phyloP scores from a whole-genome alignment of 1,284 basidiomycete genomes.

The Mycosarcoma mackinlayi region DNA sequence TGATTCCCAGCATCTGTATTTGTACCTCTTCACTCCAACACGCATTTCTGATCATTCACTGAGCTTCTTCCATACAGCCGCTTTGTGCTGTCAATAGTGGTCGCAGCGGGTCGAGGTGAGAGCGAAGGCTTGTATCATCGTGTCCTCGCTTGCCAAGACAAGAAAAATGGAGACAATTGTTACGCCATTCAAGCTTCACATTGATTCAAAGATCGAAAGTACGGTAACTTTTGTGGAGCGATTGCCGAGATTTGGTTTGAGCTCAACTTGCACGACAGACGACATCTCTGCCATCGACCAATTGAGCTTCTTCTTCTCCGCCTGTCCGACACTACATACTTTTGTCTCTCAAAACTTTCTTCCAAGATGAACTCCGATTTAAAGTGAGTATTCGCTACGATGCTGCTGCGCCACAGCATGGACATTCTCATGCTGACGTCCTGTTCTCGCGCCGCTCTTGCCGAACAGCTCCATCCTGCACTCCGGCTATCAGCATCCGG shows the following conservation, averaged over 20 bases:
- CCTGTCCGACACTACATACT: not conserved
- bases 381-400: constrained; percentile 23
- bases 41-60: no score
- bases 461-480: constrained; percentile 52
- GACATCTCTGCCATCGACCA: not conserved
- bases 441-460: not conserved
- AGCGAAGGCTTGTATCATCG: no score
- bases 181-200: no score
- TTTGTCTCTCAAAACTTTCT: not conserved
- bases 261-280: not conserved
- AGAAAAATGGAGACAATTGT: no score
- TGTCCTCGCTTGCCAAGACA: no score
- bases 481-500: constrained; percentile 60
- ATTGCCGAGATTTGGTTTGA: not conserved
- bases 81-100: no score
- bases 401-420: not conserved
- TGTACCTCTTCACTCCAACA: constrained; percentile 10
- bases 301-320: not conserved
- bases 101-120: no score
- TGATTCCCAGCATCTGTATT: constrained; percentile 24
- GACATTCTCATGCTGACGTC: not conserved
- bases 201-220: not conserved
- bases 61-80: no score
- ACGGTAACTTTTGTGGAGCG: no score
- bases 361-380: constrained; percentile 42